Evolutionary conservation across 2,329 filamentous ascomycete genomes (phyloP), one percentile per base, ranked within the genome.

Genomic region (Falciphora oryzae): DNA sequence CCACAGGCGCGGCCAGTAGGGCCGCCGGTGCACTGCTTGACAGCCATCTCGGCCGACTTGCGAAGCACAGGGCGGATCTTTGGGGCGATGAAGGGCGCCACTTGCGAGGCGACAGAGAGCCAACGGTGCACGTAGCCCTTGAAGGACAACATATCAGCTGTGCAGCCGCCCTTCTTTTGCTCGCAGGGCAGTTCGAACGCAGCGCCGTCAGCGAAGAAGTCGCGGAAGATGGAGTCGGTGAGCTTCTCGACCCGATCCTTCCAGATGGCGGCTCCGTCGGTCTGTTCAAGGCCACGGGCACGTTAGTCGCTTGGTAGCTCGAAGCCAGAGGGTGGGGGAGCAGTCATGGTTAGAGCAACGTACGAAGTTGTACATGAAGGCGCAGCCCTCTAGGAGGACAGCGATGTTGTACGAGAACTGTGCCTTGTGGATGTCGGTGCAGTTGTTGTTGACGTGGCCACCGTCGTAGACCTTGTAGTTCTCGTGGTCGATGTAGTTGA

Each of bases 91-190:
- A 81, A 81, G 0, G 89, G 89, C 0, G 85, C 87, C n/a, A 91
- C 65, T 68, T 88, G 81, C 2, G 85, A 82, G 1, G 84, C 80
- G 28, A 83, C 80, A 4, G 84, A 80, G 69, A 92, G 78, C 86
- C 88, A 90, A 57, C 87, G 83, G 69, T 86, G 81, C 25, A 91
- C 78, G 65, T 88, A 87, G 56, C 88, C 89, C 75, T 91, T 91
- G 83, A 89, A 93, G 1, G 85, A 85, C 66, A 85, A 75, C 80
- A 92, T 90, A 70, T 94, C 91, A 61, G 84, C 80, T 65, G 88
- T 88, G 78, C 91, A 94, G 3, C 80, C 76, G 28, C 70, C 64
- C 65, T 66, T 65, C 28, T 73, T 70, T 25, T 77, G 82, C 28
- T 72, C 76, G 29, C 62, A 63, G 3, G 62, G 62, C 22, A 85